These are phyloP conservation scores for Microbotryum scabiosae DNA, from an alignment of 1,284 basidiomycete species.

Conservation along the genomic window DNA sequence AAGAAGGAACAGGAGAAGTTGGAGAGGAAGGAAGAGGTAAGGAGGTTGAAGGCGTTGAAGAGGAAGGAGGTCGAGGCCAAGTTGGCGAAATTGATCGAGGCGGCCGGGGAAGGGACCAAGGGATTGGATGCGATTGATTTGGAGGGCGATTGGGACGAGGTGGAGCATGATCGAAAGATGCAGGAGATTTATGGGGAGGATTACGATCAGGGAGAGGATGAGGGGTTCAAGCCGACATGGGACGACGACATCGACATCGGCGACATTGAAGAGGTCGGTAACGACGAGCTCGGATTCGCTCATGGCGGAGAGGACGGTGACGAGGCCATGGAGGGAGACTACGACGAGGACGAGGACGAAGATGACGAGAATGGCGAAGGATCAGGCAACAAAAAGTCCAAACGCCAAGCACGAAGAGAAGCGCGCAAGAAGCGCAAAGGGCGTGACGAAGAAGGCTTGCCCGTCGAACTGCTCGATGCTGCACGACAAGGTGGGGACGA, in stretches of 20 bases:
- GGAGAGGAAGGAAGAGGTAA: constrained; percentile 68
- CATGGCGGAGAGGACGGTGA: constrained; percentile 39
- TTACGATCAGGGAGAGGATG: constrained; percentile 50
- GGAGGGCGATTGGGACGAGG: constrained; percentile 66
- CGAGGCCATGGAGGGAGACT: constrained; percentile 41
- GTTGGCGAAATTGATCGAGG: constrained; percentile 62
- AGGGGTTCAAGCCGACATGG: constrained; percentile 69
- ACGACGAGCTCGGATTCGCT: constrained; percentile 36
- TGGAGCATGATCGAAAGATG: constrained; percentile 70
- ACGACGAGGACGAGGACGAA: constrained; percentile 46
- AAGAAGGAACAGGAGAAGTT: constrained; percentile 70
- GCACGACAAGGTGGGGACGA: constrained; percentile 37
- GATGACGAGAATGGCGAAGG: constrained; percentile 39
- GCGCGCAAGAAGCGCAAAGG: constrained; percentile 58
- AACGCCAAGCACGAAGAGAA: constrained; percentile 2
- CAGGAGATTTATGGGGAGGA: constrained; percentile 53
- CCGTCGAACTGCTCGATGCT: constrained; percentile 19
- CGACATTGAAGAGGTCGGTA: constrained; percentile 52
- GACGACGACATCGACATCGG: constrained; percentile 76
- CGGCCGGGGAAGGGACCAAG: constrained; percentile 45
- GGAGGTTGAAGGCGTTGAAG: constrained; percentile 69
- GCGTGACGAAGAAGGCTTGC: constrained; percentile 30
- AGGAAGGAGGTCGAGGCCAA: constrained; percentile 70
- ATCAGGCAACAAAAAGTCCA: constrained; percentile 21
- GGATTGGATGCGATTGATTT: constrained; percentile 37